Evolutionary conservation across 202 grass and related monocot genomes (phyloP).

Genomic region (Panicum virgatum): DNA sequence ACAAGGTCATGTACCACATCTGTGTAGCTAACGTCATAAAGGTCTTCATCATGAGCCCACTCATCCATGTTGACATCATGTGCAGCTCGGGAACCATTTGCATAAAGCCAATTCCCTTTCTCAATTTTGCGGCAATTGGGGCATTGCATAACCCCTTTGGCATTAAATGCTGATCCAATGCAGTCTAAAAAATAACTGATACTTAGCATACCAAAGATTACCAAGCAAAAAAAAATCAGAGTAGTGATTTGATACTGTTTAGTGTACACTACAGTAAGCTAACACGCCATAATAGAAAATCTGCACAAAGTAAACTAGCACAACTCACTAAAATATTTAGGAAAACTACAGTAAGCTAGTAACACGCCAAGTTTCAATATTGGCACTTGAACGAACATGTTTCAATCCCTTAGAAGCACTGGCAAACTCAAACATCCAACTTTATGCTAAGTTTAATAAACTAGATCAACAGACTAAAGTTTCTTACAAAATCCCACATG

Average conservation of each 20-base stretch:
- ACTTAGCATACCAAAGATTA: conserved; percentile 23
- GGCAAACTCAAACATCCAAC: not conserved
- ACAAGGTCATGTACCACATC: conserved; percentile 58
- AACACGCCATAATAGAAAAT: conserved; percentile 6
- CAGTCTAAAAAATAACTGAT: conserved; percentile 63
- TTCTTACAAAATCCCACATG: not conserved
- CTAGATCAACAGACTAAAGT: not conserved
- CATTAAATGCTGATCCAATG: conserved; percentile 99
- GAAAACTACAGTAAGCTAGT: too few species aligned
- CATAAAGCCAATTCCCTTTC: conserved; percentile 96
- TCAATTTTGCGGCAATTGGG: conserved; percentile 98
- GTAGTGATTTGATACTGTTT: not conserved
- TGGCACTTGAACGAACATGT: not conserved
- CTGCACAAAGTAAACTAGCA: not conserved
- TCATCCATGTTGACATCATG: conserved; percentile 74
- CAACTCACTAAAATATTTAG: not conserved
- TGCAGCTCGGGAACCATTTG: conserved; percentile 63
- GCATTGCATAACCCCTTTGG: conserved; percentile 97
- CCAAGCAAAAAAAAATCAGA: conserved; percentile 18
- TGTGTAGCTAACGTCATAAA: conserved; percentile 80
- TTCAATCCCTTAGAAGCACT: not conserved
- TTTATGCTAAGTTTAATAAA: not conserved
- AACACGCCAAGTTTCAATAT: too few species aligned
- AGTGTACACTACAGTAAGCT: not conserved
- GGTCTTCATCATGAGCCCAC: conserved; percentile 87